Base-by-base conservation (phyloP, 768 basidiomycete species). In the Calocybe cyanea region DNA sequence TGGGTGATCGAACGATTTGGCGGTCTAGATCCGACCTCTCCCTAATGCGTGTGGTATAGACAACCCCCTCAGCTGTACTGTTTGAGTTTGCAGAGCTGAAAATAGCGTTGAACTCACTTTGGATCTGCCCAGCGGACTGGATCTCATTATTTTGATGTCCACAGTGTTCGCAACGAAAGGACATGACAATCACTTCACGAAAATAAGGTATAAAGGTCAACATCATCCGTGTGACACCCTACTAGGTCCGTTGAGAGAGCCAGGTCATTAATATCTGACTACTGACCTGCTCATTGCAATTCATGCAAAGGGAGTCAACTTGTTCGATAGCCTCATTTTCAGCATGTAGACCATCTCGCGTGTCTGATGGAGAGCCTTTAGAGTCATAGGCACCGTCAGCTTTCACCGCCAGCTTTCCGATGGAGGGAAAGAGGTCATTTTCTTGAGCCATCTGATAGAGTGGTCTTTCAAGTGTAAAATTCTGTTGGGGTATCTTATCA, bases 191-290 rank as follows among this genome's bases (percentile, higher is more conserved):
- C 41, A 98, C 84, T 63, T 99, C 91, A 36, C 81, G 75, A 72
- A 98, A 98, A 72, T 83, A 98, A 0, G 96, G 96, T 39, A 99
- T 99, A 2, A 84, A 82, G 0, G 94, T 97, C 39, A 99, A 71
- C 56, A 99, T 78, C 56, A 99, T 66, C 34, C 92, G 73, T 0
- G 96, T 99, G 10, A 73, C 69, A 24, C 95, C 95, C 92, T 97
- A 73, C 55, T 64, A 50, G 40, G 45, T 48, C 42, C 43, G 34
- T 55, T 59, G 49, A 62, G 57, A 51, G 41, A 51, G 45, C 45
- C 45, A 42, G 9, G 21, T 38, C 31, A 31, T 15, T 15, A 13
- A 25, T 32, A 32, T 23, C 15, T 20, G 11, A 24, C 23, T 14
- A 31, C 78, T 62, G 53, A 89, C 95, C 79, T 97, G 86, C 64